A percentile compares a stretch with the other conserved stretches of the same genome.
Evolutionary conservation across 1,284 basidiomycete genomes (phyloP).

Genomic region (Puccinia hordei): DNA sequence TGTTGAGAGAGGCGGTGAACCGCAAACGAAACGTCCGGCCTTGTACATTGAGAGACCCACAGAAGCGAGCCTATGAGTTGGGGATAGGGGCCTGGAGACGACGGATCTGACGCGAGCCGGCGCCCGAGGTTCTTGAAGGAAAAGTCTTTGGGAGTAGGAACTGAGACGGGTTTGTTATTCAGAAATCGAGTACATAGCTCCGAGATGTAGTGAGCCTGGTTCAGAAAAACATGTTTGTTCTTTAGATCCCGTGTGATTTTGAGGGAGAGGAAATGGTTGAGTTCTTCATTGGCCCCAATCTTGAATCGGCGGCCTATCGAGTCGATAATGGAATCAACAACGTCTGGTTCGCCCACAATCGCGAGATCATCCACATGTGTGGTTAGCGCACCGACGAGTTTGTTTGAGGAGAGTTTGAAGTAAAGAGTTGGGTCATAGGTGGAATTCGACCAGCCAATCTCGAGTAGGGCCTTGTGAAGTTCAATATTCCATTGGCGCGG

Average conservation of each 20-base stretch:
- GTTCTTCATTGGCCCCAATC: no score
- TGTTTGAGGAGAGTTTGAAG: not conserved
- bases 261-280: not conserved
- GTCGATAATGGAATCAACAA: not conserved
- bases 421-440: no score
- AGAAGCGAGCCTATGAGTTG: no score
- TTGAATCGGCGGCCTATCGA: not conserved
- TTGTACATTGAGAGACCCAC: no score
- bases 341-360: not conserved
- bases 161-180: not conserved
- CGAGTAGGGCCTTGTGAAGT: not conserved
- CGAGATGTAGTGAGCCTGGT: not conserved
- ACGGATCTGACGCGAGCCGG: not conserved
- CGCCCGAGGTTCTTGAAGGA: not conserved
- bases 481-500: slow-evolving; percentile 17
- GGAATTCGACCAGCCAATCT: not conserved
- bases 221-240: not conserved
- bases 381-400: not conserved
- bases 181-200: not conserved
- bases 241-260: not conserved
- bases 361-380: slow-evolving; percentile 1
- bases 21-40: no score
- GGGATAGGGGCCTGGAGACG: no score
- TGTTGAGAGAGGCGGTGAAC: no score
- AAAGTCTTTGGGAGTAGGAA: not conserved